phyloP scores from a whole-genome alignment of 345 rosid genomes.

The Melaleuca alternifolia region DNA sequence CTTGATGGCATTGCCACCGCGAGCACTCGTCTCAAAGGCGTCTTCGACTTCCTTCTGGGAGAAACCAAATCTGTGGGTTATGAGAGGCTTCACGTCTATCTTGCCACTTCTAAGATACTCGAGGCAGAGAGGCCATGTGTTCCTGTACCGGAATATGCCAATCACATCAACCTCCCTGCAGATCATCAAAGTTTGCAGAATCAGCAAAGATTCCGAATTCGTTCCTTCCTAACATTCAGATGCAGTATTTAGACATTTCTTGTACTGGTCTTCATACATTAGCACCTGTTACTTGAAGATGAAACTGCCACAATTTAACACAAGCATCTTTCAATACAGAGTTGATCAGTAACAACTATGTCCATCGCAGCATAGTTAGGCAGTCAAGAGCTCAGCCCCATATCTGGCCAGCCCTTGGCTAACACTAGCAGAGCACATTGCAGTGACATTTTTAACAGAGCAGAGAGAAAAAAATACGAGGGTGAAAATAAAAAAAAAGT shows the following conservation, averaged over 20 bases:
- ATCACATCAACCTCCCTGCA: conserved; percentile 79
- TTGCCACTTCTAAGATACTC: conserved; percentile 64
- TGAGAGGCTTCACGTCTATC: conserved; percentile 75
- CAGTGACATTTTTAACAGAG: not conserved
- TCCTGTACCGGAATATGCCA: conserved; percentile 64
- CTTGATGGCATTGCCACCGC: conserved; percentile 73
- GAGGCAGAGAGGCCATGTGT: conserved; percentile 77
- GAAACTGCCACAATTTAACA: not conserved
- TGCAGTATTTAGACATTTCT: not conserved
- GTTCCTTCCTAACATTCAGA: not conserved
- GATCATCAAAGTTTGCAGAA: not conserved
- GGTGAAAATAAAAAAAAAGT: not conserved
- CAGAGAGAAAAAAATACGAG: not conserved
- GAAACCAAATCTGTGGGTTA: conserved; percentile 80
- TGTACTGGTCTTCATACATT: not conserved
- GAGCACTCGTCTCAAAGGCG: conserved; percentile 71
- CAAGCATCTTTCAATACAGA: not conserved
- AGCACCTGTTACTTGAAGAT: not conserved
- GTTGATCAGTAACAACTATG: no score
- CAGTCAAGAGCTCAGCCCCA: no score
- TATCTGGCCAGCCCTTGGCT: not conserved
- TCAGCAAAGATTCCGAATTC: not conserved
- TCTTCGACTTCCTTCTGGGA: conserved; percentile 74
- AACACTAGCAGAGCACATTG: not conserved
- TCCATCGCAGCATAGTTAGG: no score